Evolutionary conservation across 805 yeast species (phyloP).

Genomic region (Teunomyces aglyptinius): DNA sequence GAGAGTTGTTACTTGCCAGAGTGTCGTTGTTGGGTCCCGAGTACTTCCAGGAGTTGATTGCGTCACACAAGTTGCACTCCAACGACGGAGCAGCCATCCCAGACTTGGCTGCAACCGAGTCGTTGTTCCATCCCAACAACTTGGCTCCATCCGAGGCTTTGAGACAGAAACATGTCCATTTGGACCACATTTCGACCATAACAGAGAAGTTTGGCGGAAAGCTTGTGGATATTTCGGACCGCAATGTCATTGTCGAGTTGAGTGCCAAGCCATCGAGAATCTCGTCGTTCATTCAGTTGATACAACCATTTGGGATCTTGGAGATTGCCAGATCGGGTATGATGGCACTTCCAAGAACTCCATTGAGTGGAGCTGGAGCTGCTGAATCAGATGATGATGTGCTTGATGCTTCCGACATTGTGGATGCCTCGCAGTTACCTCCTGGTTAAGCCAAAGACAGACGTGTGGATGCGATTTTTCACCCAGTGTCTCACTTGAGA

Average conservation of each 20-base stretch:
- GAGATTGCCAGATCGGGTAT: constrained; percentile 97
- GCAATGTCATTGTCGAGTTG: constrained; percentile 91
- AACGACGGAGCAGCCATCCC: constrained; percentile 41
- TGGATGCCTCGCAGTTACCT: constrained; percentile 87
- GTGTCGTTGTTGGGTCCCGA: constrained; percentile 96
- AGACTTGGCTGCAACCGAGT: constrained; percentile 43
- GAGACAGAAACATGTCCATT: constrained; percentile 88
- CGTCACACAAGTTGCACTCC: constrained; percentile 65
- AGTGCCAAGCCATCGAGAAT: constrained; percentile 92
- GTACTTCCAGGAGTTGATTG: constrained; percentile 90
- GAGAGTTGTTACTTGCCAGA: constrained; percentile 90
- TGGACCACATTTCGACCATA: constrained; percentile 77
- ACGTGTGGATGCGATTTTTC: background rate
- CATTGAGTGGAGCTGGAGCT: constrained; percentile 54
- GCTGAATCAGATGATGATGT: constrained; percentile 44
- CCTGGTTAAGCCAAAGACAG: constrained; percentile 69
- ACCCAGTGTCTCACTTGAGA: too few relatives aligned
- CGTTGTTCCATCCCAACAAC: constrained; percentile 81
- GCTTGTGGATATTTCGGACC: constrained; percentile 86
- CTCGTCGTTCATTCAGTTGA: constrained; percentile 78
- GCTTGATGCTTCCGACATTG: constrained; percentile 63
- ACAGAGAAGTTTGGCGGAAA: constrained; percentile 89
- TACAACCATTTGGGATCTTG: constrained; percentile 94
- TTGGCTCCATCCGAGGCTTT: constrained; percentile 87
- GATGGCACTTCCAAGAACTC: constrained; percentile 98